phyloP scores from a whole-genome alignment of 2,329 filamentous ascomycete genomes.

The Tolypocladium endophyticum region DNA sequence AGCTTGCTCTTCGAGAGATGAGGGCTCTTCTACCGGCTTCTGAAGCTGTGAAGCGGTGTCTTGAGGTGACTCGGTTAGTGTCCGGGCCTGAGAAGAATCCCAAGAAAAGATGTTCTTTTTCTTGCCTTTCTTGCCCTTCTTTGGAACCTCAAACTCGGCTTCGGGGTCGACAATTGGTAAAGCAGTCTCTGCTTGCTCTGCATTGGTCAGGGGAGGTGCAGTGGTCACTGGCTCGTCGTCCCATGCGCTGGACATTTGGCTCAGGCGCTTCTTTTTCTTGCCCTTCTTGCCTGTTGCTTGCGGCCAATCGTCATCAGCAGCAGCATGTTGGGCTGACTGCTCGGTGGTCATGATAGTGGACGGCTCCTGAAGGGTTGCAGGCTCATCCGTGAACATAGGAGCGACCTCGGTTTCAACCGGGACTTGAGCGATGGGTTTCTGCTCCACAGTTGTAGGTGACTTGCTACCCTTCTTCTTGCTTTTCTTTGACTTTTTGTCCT shows the following conservation, averaged over 20 bases:
- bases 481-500: conserved; percentile 17
- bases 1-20: neutral
- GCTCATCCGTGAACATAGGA: conserved; percentile 1
- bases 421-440: neutral
- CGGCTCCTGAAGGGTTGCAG: neutral
- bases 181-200: neutral
- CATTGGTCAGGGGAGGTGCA: neutral
- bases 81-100: neutral
- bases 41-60: neutral
- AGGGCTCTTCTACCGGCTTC: neutral
- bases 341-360: neutral
- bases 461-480: conserved; percentile 21
- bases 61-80: neutral
- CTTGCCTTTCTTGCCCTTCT: conserved; percentile 7
- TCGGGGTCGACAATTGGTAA: neutral
- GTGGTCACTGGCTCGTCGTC: neutral
- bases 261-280: conserved; percentile 7
- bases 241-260: neutral
- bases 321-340: neutral
- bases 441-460: neutral
- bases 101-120: conserved; percentile 8
- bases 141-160: conserved; percentile 1
- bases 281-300: conserved; percentile 3
- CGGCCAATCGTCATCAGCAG: neutral
- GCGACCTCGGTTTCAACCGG: neutral